Percentiles rank a stretch among this genome's conserved stretches.
phyloP scores from a whole-genome alignment of 768 basidiomycete species.

The Kwoniella botswanensis region DNA sequence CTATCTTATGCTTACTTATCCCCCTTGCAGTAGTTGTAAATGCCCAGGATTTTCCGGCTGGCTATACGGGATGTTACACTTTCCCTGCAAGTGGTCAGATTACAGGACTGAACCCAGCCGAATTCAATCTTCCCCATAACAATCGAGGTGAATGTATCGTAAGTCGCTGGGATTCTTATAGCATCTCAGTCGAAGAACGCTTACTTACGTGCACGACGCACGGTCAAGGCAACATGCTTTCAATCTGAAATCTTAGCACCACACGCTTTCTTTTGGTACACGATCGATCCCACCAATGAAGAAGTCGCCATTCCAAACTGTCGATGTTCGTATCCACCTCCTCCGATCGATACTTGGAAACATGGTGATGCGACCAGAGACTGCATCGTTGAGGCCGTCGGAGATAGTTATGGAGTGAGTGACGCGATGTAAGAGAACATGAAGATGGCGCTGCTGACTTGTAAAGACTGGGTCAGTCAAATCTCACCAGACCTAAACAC shows the following conservation, averaged over 20 bases:
- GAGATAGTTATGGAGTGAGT: background rate
- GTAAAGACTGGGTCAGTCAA: background rate
- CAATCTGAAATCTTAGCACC: background rate
- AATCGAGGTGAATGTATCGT: conserved; percentile 4
- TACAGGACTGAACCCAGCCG: conserved; percentile 2
- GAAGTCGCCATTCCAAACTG: conserved; percentile 1
- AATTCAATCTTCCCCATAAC: conserved; percentile 5
- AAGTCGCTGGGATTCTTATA: background rate
- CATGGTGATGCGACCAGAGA: background rate
- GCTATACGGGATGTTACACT: conserved; percentile 6
- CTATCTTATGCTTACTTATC: background rate
- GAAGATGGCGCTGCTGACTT: too few relatives aligned
- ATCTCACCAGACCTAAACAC: background rate
- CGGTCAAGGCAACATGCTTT: background rate
- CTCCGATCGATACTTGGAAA: background rate
- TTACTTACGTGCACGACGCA: background rate
- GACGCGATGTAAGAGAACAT: background rate
- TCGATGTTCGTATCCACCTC: background rate
- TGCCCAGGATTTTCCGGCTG: background rate
- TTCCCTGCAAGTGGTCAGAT: background rate
- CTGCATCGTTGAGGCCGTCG: background rate
- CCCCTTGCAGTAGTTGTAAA: background rate
- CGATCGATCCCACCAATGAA: background rate
- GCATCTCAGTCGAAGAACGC: background rate
- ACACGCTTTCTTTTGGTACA: conserved; percentile 2